These are phyloP conservation scores for Pseudozyma thailandica DNA, from an alignment of 1,284 basidiomycete genomes.

Conservation along the genomic window DNA sequence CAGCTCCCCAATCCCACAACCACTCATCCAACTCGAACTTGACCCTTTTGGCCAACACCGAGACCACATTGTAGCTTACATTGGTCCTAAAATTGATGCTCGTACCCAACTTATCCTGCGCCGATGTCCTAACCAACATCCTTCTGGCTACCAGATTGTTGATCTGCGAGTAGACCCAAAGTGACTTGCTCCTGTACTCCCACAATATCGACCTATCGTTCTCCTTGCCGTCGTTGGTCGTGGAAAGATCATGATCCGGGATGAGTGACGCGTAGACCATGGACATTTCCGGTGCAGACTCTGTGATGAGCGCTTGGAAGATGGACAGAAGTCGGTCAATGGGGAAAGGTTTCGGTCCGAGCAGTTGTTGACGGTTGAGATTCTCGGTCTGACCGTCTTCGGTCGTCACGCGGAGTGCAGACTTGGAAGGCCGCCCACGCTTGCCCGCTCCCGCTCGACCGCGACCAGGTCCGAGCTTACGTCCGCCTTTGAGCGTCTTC, in stretches of 20 bases:
- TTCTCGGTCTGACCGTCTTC: constrained; percentile 45
- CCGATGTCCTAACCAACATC: constrained; percentile 42
- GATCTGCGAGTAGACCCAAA: constrained; percentile 46
- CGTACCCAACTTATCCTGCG: constrained; percentile 41
- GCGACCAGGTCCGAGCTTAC: constrained; percentile 33
- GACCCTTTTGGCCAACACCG: constrained; percentile 40
- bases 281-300: constrained; percentile 75
- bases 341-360: constrained; percentile 83
- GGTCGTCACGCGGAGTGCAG: constrained; percentile 20
- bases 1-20: constrained; percentile 53
- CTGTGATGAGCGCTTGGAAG: constrained; percentile 82
- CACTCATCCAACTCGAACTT: constrained; percentile 52
- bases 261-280: constrained; percentile 59
- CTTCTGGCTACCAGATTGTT: constrained; percentile 43
- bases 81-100: constrained; percentile 50
- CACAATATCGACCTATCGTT: constrained; percentile 32
- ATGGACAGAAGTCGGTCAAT: constrained; percentile 85
- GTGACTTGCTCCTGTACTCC: constrained; percentile 31
- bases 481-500: constrained; percentile 34
- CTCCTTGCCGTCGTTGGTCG: constrained; percentile 42
- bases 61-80: constrained; percentile 35
- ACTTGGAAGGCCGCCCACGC: constrained; percentile 34
- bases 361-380: constrained; percentile 77
- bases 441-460: constrained; percentile 22
- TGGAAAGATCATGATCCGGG: constrained; percentile 62